These are phyloP conservation scores for Pulveroboletus sp. DNA, from an alignment of 768 basidiomycete species.

Conservation along the genomic window DNA sequence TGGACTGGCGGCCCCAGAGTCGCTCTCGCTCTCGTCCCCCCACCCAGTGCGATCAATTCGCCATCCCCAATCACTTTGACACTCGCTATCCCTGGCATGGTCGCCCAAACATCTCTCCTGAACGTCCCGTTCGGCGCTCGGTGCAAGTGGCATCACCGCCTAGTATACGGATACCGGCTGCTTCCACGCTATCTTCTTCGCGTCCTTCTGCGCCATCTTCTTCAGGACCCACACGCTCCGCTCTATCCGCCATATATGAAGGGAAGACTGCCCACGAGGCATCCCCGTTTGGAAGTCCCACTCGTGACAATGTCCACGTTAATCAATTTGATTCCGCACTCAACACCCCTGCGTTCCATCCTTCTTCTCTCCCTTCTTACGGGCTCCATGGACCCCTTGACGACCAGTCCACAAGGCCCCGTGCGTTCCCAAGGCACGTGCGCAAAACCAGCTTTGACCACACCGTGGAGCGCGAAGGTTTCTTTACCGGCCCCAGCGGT, in stretches of 20 bases:
- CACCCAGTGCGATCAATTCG: conserved; percentile 46
- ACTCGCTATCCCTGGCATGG: conserved; percentile 38
- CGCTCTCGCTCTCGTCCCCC: conserved; percentile 78
- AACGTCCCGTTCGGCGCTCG: conserved; percentile 22
- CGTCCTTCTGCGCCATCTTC: conserved; percentile 48
- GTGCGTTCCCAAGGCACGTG: conserved; percentile 77
- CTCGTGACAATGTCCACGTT: conserved; percentile 26
- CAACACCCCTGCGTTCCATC: conserved; percentile 52
- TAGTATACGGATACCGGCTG: conserved; percentile 38
- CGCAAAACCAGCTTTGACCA: conserved; percentile 96
- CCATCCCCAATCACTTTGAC: conserved; percentile 37
- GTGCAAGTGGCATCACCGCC: conserved; percentile 24
- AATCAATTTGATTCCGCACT: conserved; percentile 40
- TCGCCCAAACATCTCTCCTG: conserved; percentile 27
- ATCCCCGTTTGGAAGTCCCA: conserved; percentile 37
- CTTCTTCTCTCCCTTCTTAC: conserved; percentile 72
- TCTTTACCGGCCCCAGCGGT: conserved; percentile 56
- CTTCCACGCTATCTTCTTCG: conserved; percentile 42
- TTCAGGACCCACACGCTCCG: conserved; percentile 35
- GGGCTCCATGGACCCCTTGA: conserved; percentile 58
- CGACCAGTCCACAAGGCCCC: conserved; percentile 38
- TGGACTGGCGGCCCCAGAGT: conserved; percentile 86
- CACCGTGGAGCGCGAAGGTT: conserved; percentile 70
- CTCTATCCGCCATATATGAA: conserved; percentile 49
- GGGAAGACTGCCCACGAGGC: conserved; percentile 36